phyloP scores from a whole-genome alignment of 768 basidiomycete species.

The Lentinus tigrinus region DNA sequence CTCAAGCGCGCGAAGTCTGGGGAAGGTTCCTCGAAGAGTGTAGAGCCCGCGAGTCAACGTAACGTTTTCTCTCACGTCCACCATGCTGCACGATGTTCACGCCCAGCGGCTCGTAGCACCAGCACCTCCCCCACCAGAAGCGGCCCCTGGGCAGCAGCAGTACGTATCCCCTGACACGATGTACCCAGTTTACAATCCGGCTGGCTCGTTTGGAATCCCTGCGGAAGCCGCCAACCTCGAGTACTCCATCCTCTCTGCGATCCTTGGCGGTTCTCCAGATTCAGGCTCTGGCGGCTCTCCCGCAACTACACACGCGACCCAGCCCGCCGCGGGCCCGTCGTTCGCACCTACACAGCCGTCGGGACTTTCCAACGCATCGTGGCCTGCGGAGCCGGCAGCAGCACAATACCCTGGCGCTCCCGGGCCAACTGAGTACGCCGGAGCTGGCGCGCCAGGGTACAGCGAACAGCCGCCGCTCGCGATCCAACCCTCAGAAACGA shows the following conservation, averaged over 20 bases:
- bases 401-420: slow-evolving; percentile 5
- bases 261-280: slow-evolving; percentile 57
- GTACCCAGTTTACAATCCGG: slow-evolving; percentile 57
- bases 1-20: slow-evolving; percentile 35
- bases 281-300: slow-evolving; percentile 23
- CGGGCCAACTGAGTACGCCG: slow-evolving; percentile 20
- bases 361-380: slow-evolving; percentile 32
- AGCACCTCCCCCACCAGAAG: slow-evolving; percentile 34
- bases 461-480: slow-evolving; percentile 30
- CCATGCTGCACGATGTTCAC: neutral
- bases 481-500: slow-evolving; percentile 32
- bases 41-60: slow-evolving; percentile 24
- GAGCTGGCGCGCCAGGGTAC: slow-evolving; percentile 3
- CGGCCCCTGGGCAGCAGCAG: slow-evolving; percentile 29
- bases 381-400: slow-evolving; percentile 34
- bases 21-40: slow-evolving; percentile 23
- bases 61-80: slow-evolving; percentile 5
- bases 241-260: slow-evolving; percentile 91
- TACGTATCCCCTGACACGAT: slow-evolving; percentile 58
- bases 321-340: slow-evolving; percentile 6
- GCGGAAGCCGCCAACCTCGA: slow-evolving; percentile 93
- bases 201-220: slow-evolving; percentile 54
- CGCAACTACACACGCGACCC: slow-evolving; percentile 11
- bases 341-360: slow-evolving; percentile 19
- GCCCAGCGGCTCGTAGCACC: slow-evolving; percentile 4